These are phyloP conservation scores for Candida parachauliodes DNA, from an alignment of 805 yeast species.

Conservation along the genomic window DNA sequence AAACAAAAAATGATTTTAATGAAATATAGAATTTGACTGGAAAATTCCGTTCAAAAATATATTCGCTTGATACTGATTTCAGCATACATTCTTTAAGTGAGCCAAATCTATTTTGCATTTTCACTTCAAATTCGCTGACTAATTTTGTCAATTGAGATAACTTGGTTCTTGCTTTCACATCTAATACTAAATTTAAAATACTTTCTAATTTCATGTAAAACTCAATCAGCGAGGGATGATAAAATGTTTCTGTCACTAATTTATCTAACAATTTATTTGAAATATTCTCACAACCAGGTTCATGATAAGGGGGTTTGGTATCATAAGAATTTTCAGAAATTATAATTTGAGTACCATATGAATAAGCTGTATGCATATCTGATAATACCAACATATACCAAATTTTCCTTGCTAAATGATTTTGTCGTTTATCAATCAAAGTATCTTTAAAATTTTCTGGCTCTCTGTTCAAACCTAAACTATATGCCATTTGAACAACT, in stretches of 20 bases:
- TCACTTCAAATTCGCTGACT: slow-evolving; percentile 34
- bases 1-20: slow-evolving; percentile 29
- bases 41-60: slow-evolving; percentile 13
- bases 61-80: slow-evolving; percentile 10
- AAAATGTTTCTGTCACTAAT: slow-evolving; percentile 29
- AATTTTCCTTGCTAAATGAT: slow-evolving; percentile 53
- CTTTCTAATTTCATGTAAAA: slow-evolving; percentile 24
- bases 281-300: slow-evolving; percentile 34
- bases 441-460: slow-evolving; percentile 29
- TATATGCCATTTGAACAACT: slow-evolving; percentile 36
- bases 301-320: slow-evolving; percentile 46
- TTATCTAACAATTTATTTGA: slow-evolving; percentile 40
- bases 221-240: slow-evolving; percentile 21
- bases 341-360: slow-evolving; percentile 46
- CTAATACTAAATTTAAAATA: slow-evolving; percentile 35
- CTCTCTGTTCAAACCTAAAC: slow-evolving; percentile 38
- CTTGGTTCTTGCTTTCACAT: slow-evolving; percentile 36
- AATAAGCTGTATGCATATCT: slow-evolving; percentile 45
- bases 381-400: slow-evolving; percentile 50
- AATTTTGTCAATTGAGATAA: slow-evolving; percentile 33
- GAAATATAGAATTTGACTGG: slow-evolving; percentile 26
- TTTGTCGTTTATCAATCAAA: slow-evolving; percentile 21
- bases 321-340: slow-evolving; percentile 43
- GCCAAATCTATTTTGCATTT: slow-evolving; percentile 28
- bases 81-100: slow-evolving; percentile 16